Percentiles rank a stretch among this genome's conserved stretches.
Evolutionary conservation across 1,284 basidiomycete species (phyloP).

Genomic region (Cerrena zonata): DNA sequence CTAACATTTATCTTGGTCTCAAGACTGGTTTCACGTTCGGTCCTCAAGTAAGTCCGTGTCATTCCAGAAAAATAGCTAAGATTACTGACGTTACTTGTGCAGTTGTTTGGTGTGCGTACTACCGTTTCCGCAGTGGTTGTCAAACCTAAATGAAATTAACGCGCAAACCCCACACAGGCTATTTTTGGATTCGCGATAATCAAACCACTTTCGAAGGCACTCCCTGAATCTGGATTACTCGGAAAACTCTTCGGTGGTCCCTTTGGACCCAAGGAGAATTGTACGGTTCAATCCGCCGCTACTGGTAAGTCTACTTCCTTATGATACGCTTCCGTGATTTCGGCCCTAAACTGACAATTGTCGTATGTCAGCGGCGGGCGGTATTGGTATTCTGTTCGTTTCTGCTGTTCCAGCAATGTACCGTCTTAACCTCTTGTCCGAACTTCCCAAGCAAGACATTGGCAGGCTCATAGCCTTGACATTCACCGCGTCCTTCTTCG

Average conservation of each 20-base stretch:
- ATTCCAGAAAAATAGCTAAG: not conserved
- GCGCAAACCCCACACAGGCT: slow-evolving; percentile 26
- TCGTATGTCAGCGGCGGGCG: slow-evolving; percentile 39
- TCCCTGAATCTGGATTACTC: slow-evolving; percentile 42
- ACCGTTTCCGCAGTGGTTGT: slow-evolving; percentile 22
- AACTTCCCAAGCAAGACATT: slow-evolving; percentile 42
- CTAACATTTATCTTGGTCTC: slow-evolving; percentile 54
- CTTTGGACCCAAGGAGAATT: slow-evolving; percentile 69
- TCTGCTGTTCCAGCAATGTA: slow-evolving; percentile 66
- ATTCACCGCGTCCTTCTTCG: slow-evolving; percentile 56
- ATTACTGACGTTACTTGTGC: not conserved
- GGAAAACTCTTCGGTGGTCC: slow-evolving; percentile 48
- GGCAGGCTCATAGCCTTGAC: slow-evolving; percentile 55
- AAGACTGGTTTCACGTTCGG: slow-evolving; percentile 70
- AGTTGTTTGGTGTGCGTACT: slow-evolving; percentile 42
- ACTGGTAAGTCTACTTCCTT: slow-evolving; percentile 30
- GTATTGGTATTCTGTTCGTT: slow-evolving; percentile 59
- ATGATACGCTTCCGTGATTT: not conserved
- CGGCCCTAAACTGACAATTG: not conserved
- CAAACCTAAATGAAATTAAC: not conserved
- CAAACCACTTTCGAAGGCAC: slow-evolving; percentile 48
- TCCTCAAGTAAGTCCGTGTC: slow-evolving; percentile 32
- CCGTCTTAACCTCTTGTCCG: slow-evolving; percentile 46
- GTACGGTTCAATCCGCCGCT: slow-evolving; percentile 51
- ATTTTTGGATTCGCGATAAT: slow-evolving; percentile 65